Conservation (phyloP, 2,329 filamentous ascomycete species). For the Alternaria gaisen region DNA sequence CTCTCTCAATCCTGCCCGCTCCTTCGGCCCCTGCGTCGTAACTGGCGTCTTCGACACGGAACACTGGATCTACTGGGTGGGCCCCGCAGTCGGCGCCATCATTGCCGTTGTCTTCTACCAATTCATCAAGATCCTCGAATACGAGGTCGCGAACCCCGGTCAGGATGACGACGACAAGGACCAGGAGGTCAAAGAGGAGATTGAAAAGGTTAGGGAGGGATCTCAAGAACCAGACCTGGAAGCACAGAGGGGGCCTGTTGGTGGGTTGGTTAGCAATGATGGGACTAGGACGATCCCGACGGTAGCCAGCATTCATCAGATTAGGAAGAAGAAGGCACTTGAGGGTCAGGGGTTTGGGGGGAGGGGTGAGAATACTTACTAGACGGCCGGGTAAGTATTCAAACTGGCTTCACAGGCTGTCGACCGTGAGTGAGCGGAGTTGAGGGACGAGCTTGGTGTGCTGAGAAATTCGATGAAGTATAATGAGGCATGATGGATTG, state of each 20-base stretch:
- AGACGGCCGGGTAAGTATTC: background rate
- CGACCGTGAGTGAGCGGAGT: background rate
- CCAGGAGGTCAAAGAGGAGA: constrained; percentile 27
- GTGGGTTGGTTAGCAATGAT: background rate
- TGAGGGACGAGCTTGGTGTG: background rate
- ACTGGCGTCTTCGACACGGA: constrained; percentile 52
- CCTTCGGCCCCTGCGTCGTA: constrained; percentile 57
- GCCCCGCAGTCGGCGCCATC: constrained; percentile 54
- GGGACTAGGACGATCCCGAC: background rate
- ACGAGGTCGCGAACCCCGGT: constrained; percentile 49
- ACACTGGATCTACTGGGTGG: constrained; percentile 62
- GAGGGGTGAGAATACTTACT: constrained; percentile 10
- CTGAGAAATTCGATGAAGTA: background rate
- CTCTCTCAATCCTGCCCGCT: constrained; percentile 57
- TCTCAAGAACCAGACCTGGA: constrained; percentile 9
- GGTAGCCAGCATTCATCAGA: background rate
- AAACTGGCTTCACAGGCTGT: background rate
- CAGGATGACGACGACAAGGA: constrained; percentile 46
- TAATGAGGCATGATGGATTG: constrained; percentile 5
- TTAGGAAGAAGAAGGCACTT: background rate
- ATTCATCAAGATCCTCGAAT: constrained; percentile 56
- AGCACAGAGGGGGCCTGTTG: background rate
- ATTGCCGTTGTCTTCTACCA: constrained; percentile 61
- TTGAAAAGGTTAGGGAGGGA: constrained; percentile 20
- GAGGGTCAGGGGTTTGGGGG: constrained; percentile 12